These are phyloP conservation scores for Eutypa lata DNA, from an alignment of 2,329 filamentous ascomycete genomes.

Conservation along the genomic window DNA sequence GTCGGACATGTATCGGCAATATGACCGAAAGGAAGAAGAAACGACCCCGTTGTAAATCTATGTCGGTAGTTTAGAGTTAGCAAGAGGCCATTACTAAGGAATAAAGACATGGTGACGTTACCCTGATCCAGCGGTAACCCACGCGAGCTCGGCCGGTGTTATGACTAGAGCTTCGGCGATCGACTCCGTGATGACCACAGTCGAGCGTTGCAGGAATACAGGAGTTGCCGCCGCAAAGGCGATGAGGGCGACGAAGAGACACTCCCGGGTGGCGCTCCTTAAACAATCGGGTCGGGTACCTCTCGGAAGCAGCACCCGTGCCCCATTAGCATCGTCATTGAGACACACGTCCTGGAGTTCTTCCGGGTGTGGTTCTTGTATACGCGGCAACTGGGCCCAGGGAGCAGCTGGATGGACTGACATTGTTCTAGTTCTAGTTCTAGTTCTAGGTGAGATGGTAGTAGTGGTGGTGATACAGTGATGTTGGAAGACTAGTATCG, in stretches of 20 bases:
- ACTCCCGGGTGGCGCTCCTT: constrained; percentile 23
- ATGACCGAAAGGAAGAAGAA: constrained; percentile 29
- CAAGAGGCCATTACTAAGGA: no score
- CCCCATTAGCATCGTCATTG: constrained; percentile 22
- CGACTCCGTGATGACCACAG: constrained; percentile 26
- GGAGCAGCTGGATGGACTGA: background rate
- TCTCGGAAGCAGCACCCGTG: constrained; percentile 11
- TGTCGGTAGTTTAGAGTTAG: no score
- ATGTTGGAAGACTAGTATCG: background rate
- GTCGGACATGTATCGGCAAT: constrained; percentile 25
- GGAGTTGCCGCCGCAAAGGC: constrained; percentile 29
- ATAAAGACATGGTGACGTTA: no score
- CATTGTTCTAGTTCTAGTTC: constrained; percentile 3
- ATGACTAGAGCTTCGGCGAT: constrained; percentile 22
- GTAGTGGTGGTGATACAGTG: constrained; percentile 2
- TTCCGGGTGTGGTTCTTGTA: constrained; percentile 10
- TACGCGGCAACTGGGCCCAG: background rate
- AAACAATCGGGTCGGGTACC: constrained; percentile 26
- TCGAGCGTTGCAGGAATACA: constrained; percentile 29
- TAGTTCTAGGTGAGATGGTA: no score
- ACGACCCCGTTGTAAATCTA: constrained; percentile 28
- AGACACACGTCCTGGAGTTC: constrained; percentile 29
- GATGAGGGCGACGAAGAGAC: constrained; percentile 25
- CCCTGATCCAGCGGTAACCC: constrained; percentile 31
- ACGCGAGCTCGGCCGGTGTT: constrained; percentile 28